phyloP scores from a whole-genome alignment of 768 basidiomycete species.

The Trametes cubensis region DNA sequence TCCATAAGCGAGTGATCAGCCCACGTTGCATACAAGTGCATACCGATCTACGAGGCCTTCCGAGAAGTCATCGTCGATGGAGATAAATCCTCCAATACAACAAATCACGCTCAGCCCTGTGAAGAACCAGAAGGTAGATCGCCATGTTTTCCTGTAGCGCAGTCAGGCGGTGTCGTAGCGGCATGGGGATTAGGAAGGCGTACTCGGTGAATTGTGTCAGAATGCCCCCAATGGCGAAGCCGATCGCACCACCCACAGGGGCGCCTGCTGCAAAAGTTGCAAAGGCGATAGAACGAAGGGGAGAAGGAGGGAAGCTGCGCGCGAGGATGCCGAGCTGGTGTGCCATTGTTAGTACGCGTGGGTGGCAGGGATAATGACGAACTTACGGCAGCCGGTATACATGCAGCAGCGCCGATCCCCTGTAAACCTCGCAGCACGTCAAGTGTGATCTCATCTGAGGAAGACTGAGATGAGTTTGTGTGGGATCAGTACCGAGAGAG shows the following conservation, averaged over 20 bases:
- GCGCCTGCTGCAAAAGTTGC: constrained; percentile 85
- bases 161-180: background rate
- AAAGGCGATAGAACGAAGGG: constrained; percentile 74
- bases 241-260: constrained; percentile 77
- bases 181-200: constrained; percentile 11
- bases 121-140: constrained; percentile 63
- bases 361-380: background rate
- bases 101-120: constrained; percentile 58
- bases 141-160: constrained; percentile 53
- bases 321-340: constrained; percentile 73
- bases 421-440: constrained; percentile 76
- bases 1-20: background rate
- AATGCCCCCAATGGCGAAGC: constrained; percentile 70
- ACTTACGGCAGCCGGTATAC: constrained; percentile 70
- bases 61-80: constrained; percentile 60
- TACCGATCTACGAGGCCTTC: constrained; percentile 33
- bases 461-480: background rate
- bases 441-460: constrained; percentile 57
- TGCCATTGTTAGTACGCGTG: no score
- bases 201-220: constrained; percentile 57
- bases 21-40: background rate
- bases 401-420: constrained; percentile 79
- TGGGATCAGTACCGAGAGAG: background rate
- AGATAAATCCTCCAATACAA: constrained; percentile 54
- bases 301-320: constrained; percentile 69